These are phyloP conservation scores for Leptodermis oblonga DNA, from an alignment of 257 asterid species.

Conservation along the genomic window DNA sequence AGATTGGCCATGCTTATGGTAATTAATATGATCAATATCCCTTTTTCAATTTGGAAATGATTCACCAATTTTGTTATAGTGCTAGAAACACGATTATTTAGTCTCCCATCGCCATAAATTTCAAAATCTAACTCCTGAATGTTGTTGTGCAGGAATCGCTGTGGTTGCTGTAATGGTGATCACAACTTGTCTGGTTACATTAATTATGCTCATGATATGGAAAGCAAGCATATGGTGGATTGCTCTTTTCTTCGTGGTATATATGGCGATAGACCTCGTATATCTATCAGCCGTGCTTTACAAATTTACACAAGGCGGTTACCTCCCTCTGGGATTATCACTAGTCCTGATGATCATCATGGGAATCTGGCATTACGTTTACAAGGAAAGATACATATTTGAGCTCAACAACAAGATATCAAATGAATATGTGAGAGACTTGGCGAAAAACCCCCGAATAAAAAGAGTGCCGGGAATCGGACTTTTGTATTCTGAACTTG, in stretches of 20 bases:
- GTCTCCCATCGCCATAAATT: neutral
- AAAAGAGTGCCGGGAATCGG: slow-evolving; percentile 61
- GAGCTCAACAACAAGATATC: slow-evolving; percentile 68
- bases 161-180: slow-evolving; percentile 66
- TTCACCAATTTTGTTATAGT: too few species aligned
- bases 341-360: slow-evolving; percentile 41
- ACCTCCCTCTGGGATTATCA: slow-evolving; percentile 53
- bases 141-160: slow-evolving; percentile 46
- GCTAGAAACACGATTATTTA: too few species aligned
- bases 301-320: slow-evolving; percentile 68
- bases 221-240: slow-evolving; percentile 53
- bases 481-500: slow-evolving; percentile 56
- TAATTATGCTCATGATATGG: slow-evolving; percentile 68
- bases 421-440: slow-evolving; percentile 26
- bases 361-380: slow-evolving; percentile 65
- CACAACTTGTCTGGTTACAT: slow-evolving; percentile 45
- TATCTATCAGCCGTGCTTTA: slow-evolving; percentile 50
- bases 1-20: slow-evolving; percentile 73
- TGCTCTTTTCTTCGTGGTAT: slow-evolving; percentile 31
- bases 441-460: slow-evolving; percentile 28
- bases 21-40: neutral
- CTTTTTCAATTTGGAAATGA: neutral
- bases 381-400: slow-evolving; percentile 42
- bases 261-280: slow-evolving; percentile 30
- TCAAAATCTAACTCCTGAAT: neutral